A percentile compares a stretch with the other conserved stretches of the same genome.
These are phyloP conservation scores for Phaeoacremonium minimum DNA, from an alignment of 2,329 filamentous ascomycete genomes.

Conservation along the genomic window DNA sequence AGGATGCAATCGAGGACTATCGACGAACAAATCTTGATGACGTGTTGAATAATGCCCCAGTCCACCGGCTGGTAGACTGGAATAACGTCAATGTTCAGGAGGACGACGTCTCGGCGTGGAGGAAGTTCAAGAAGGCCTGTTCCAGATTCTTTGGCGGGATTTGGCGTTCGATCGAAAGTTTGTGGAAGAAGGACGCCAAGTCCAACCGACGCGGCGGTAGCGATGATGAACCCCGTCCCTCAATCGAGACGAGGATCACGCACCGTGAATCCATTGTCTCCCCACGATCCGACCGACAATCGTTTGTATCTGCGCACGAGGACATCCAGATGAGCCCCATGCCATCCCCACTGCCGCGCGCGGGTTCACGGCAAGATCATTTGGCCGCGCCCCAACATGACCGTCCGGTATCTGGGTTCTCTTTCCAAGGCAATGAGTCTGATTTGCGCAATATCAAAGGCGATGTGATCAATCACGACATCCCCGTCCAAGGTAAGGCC, in stretches of 20 bases:
- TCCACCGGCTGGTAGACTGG: constrained; percentile 85
- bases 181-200: constrained; percentile 48
- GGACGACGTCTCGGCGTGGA: constrained; percentile 82
- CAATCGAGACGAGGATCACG: constrained; percentile 57
- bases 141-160: constrained; percentile 56
- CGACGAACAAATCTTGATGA: constrained; percentile 86
- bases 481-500: constrained; percentile 63
- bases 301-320: constrained; percentile 52
- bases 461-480: constrained; percentile 68
- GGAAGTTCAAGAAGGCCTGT: constrained; percentile 83
- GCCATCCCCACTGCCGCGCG: constrained; percentile 65
- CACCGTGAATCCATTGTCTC: constrained; percentile 51
- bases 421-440: constrained; percentile 30
- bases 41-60: constrained; percentile 91
- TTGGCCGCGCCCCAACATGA: constrained; percentile 23
- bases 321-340: constrained; percentile 97
- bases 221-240: constrained; percentile 57
- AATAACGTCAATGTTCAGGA: constrained; percentile 89
- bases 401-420: constrained; percentile 23
- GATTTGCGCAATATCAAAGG: constrained; percentile 42
- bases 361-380: constrained; percentile 22
- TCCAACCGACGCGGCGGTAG: constrained; percentile 43
- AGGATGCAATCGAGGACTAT: constrained; percentile 95
- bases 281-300: constrained; percentile 40
- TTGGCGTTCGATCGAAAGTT: constrained; percentile 38